These are phyloP conservation scores for Penicillium pulvis DNA, from an alignment of 495 filamentous ascomycete genomes.

Conservation along the genomic window DNA sequence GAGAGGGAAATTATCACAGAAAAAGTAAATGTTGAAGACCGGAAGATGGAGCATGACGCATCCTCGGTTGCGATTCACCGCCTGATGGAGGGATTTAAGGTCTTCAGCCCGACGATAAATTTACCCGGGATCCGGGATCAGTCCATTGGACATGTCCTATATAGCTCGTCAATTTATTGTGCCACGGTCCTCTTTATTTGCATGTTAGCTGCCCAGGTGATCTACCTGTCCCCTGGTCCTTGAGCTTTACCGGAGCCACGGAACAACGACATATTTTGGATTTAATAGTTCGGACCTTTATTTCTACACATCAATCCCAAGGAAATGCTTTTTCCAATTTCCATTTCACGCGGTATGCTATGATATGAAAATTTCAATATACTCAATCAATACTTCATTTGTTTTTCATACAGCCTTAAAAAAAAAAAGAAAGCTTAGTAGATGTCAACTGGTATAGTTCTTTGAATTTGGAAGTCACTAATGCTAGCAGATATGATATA, in stretches of 20 bases:
- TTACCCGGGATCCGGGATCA: neutral
- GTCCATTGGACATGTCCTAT: neutral
- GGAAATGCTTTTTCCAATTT: too few relatives aligned
- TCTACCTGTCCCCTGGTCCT: neutral
- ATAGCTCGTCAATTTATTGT: neutral
- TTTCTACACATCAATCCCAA: too few relatives aligned
- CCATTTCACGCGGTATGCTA: too few relatives aligned
- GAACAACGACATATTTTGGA: neutral
- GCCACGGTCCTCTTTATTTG: neutral
- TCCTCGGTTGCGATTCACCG: constrained; percentile 28
- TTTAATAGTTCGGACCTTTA: neutral
- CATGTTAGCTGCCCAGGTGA: too few relatives aligned
- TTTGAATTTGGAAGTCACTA: too few relatives aligned
- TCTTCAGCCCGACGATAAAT: neutral
- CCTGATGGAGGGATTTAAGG: constrained; percentile 11
- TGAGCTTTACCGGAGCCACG: neutral
- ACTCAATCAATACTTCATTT: too few relatives aligned
- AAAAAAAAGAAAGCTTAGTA: too few relatives aligned
- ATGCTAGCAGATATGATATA: too few relatives aligned
- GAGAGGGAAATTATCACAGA: neutral
- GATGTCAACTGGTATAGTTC: too few relatives aligned
- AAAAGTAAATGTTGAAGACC: constrained; percentile 11
- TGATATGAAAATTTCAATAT: too few relatives aligned
- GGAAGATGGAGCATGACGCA: constrained; percentile 27
- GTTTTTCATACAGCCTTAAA: too few relatives aligned